These are phyloP conservation scores for Nothophoma quercina DNA, from an alignment of 2,329 filamentous ascomycete genomes.

Conservation along the genomic window DNA sequence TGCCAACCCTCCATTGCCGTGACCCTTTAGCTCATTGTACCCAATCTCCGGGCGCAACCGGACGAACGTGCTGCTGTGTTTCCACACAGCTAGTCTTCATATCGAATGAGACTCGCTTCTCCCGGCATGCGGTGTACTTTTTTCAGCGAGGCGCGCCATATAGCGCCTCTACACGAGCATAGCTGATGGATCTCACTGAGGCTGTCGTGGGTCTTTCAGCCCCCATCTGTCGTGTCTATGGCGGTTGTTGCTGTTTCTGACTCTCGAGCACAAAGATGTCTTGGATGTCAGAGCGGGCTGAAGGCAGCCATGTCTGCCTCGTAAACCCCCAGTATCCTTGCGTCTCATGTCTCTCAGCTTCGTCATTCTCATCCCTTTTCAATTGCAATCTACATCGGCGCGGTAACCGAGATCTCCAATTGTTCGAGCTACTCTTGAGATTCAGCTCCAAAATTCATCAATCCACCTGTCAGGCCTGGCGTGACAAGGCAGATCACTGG, in stretches of 20 bases:
- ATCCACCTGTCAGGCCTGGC: constrained; percentile 20
- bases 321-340: constrained; percentile 4
- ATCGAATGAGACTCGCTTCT: constrained; percentile 14
- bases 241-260: constrained; percentile 15
- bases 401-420: constrained; percentile 7
- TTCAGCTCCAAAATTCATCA: constrained; percentile 22
- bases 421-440: constrained; percentile 1
- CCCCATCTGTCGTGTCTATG: constrained; percentile 25
- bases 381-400: constrained; percentile 4
- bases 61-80: constrained; percentile 15
- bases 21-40: constrained; percentile 4
- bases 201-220: constrained; percentile 18
- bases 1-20: constrained; percentile 6
- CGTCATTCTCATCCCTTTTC: constrained; percentile 12
- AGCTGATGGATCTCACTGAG: constrained; percentile 20
- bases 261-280: constrained; percentile 10
- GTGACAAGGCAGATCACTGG: constrained; percentile 24
- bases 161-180: constrained; percentile 15
- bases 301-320: constrained; percentile 15
- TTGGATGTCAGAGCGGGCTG: constrained; percentile 15
- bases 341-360: constrained; percentile 10
- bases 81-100: constrained; percentile 6
- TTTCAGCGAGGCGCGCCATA: constrained; percentile 15
- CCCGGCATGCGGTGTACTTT: constrained; percentile 15
- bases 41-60: constrained; percentile 17